Conservation (phyloP, 257 asterid species). For the Primulina tabacum region DNA sequence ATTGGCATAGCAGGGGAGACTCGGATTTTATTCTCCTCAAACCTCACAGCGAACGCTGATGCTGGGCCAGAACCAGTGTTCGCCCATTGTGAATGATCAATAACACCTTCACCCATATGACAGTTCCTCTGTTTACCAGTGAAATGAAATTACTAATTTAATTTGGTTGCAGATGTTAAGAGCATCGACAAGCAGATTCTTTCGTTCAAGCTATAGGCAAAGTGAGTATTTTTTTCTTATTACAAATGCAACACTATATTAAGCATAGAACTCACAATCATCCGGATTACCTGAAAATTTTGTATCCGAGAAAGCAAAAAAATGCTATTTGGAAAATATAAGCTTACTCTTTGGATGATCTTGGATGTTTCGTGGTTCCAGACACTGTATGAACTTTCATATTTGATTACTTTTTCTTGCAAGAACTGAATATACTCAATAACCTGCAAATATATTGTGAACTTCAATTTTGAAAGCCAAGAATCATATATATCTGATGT, state of each 20-base stretch:
- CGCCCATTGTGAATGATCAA: conserved; percentile 47
- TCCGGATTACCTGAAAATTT: neutral
- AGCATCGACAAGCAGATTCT: neutral
- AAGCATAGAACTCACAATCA: neutral
- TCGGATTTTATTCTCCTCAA: conserved; percentile 47
- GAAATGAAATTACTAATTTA: conserved; percentile 16
- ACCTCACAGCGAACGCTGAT: conserved; percentile 45
- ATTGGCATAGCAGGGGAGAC: conserved; percentile 41
- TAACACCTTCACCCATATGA: conserved; percentile 50
- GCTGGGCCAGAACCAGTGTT: conserved; percentile 48
- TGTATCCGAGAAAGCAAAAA: neutral
- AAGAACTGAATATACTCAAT: conserved; percentile 83
- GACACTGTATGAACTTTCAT: conserved; percentile 59
- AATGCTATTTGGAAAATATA: neutral
- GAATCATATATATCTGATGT: neutral
- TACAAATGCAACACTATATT: neutral
- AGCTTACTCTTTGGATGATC: conserved; percentile 62
- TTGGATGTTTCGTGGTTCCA: conserved; percentile 70
- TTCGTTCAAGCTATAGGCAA: neutral
- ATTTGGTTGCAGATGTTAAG: neutral
- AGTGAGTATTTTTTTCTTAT: no score
- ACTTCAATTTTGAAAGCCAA: conserved; percentile 21
- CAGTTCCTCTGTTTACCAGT: conserved; percentile 46
- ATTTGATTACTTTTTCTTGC: conserved; percentile 81
- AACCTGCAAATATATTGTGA: conserved; percentile 49